phyloP scores from a whole-genome alignment of 2,329 filamentous ascomycete species.

The Byssothecium circinans region DNA sequence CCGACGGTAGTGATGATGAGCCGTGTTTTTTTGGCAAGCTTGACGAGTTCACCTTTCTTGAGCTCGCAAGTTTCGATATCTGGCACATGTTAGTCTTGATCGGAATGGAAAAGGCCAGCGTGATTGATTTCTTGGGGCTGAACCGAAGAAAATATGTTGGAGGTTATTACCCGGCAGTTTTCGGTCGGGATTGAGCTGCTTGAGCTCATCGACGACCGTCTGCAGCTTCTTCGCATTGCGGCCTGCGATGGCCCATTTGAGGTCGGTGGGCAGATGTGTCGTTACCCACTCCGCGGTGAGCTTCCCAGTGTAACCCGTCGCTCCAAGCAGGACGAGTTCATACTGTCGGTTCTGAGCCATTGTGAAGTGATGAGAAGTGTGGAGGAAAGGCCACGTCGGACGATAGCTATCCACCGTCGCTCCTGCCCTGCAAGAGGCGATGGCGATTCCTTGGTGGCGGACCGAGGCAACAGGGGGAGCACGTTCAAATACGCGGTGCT shows the following conservation, averaged over 20 bases:
- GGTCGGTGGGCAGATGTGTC: conserved; percentile 67
- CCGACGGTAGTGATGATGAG: conserved; percentile 65
- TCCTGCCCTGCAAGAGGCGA: no score
- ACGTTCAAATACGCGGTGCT: no score
- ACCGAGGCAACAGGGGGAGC: no score
- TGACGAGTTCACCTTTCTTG: conserved; percentile 52
- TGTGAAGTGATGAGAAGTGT: background rate
- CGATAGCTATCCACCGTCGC: background rate
- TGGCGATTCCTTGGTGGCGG: no score
- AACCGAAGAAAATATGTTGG: background rate
- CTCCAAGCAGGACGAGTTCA: conserved; percentile 67
- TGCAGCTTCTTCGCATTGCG: conserved; percentile 77
- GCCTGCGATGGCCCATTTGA: conserved; percentile 87
- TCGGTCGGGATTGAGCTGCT: conserved; percentile 68
- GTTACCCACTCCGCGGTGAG: conserved; percentile 76
- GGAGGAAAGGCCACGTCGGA: background rate
- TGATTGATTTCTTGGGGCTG: background rate
- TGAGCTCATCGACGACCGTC: conserved; percentile 66
- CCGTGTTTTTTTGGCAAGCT: conserved; percentile 58
- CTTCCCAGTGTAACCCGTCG: conserved; percentile 81
- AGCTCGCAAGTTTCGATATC: conserved; percentile 48
- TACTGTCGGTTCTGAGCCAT: conserved; percentile 53
- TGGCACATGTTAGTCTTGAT: conserved; percentile 12
- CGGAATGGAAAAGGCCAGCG: background rate
- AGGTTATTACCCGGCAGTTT: conserved; percentile 62